Conservation (phyloP, 208 protist species). For the Trichomonas tenax region DNA sequence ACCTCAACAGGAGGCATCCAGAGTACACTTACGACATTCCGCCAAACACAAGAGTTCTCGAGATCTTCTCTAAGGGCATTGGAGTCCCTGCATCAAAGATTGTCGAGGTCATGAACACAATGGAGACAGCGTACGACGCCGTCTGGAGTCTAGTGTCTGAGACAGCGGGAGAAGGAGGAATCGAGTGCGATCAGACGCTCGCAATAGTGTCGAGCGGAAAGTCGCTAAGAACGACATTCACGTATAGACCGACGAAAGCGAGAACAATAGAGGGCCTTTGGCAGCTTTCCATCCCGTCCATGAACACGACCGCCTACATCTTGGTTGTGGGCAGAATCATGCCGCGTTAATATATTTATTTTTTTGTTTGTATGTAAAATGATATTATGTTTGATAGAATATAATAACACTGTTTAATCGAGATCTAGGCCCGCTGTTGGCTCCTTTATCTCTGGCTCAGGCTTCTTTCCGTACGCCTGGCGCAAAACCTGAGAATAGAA, state of each 20-base stretch:
- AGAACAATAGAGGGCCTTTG: neutral
- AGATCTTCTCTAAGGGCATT: neutral
- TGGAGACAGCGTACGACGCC: neutral
- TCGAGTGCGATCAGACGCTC: neutral
- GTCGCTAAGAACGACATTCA: neutral
- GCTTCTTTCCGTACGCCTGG: neutral
- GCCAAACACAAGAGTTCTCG: neutral
- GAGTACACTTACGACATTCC: neutral
- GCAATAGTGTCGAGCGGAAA: neutral
- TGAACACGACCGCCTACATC: neutral
- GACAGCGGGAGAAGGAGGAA: neutral
- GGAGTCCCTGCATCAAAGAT: no score
- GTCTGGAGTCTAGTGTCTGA: neutral
- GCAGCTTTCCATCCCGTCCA: neutral
- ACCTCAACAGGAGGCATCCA: constrained; percentile 28
- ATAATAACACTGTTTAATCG: neutral
- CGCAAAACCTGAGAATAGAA: neutral
- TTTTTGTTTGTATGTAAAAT: neutral
- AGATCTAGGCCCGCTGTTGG: neutral
- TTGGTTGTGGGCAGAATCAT: neutral
- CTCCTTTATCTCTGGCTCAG: neutral
- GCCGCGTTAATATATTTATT: neutral
- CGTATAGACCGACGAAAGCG: neutral
- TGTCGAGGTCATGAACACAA: neutral
- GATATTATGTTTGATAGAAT: no score